A percentile compares a stretch with the other conserved stretches of the same genome.
These are phyloP conservation scores for Cladosporium sp. DNA, from an alignment of 2,329 filamentous ascomycete genomes.

Conservation along the genomic window DNA sequence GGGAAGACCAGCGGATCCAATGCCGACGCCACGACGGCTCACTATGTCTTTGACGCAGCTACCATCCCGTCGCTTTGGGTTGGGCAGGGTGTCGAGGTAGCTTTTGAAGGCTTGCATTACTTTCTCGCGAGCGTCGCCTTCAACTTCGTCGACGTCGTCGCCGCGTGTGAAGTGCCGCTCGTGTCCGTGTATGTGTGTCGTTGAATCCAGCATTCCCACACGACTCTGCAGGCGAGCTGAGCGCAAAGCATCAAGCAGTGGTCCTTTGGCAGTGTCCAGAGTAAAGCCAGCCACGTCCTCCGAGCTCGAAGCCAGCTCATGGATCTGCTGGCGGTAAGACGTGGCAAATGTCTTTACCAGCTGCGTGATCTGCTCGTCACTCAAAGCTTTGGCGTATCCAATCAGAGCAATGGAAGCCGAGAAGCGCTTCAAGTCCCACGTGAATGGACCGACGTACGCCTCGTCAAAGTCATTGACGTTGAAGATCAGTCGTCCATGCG, in stretches of 20 bases:
- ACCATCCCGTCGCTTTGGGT: neutral
- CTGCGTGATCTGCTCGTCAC: constrained; percentile 12
- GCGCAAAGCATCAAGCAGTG: neutral
- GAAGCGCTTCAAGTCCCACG: constrained; percentile 18
- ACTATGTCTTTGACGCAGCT: constrained; percentile 16
- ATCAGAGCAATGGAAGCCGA: constrained; percentile 4
- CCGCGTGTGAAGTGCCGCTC: constrained; percentile 7
- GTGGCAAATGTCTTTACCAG: constrained; percentile 1
- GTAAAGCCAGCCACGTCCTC: neutral
- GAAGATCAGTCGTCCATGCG: constrained; percentile 9
- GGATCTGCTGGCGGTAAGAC: constrained; percentile 10
- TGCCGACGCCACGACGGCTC: constrained; percentile 12
- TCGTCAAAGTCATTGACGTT: constrained; percentile 19
- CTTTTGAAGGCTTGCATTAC: neutral
- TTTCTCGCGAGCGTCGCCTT: constrained; percentile 2
- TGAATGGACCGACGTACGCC: constrained; percentile 13
- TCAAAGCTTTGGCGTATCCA: constrained; percentile 9
- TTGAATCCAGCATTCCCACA: constrained; percentile 1
- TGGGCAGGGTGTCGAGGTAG: constrained; percentile 3
- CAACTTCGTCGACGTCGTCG: constrained; percentile 3
- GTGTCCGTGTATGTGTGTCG: neutral
- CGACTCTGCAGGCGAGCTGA: constrained; percentile 14
- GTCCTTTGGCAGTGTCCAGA: neutral
- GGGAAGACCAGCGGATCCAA: constrained; percentile 15
- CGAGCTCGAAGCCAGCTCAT: constrained; percentile 6